Evolutionary conservation across 805 yeast genomes (phyloP).

Genomic region (Barnettozyma botsteinii): DNA sequence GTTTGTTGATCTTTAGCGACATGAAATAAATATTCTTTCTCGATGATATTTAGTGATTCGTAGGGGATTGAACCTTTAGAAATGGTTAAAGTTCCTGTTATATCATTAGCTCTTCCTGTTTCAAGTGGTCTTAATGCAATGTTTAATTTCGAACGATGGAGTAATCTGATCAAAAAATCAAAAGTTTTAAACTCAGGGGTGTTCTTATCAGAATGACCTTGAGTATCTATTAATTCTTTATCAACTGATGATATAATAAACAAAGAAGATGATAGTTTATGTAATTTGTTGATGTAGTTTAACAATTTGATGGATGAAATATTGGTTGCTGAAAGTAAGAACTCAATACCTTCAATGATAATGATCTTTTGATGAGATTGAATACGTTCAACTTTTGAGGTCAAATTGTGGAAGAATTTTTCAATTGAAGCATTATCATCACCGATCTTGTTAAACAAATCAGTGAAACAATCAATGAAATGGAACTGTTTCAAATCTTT

Average conservation of each 20-base stretch:
- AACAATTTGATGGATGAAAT: conserved; percentile 32
- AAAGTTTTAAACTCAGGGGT: conserved; percentile 38
- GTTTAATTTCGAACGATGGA: conserved; percentile 46
- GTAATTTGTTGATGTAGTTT: conserved; percentile 30
- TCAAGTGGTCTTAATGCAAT: conserved; percentile 60
- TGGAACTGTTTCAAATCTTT: conserved; percentile 25
- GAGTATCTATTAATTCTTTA: conserved; percentile 31
- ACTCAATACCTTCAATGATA: conserved; percentile 43
- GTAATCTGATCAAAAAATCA: conserved; percentile 41
- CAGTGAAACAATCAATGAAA: conserved; percentile 42
- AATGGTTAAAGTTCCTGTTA: conserved; percentile 65
- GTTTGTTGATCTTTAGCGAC: conserved; percentile 47
- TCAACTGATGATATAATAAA: conserved; percentile 38
- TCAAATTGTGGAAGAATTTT: conserved; percentile 6
- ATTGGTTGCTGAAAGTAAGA: conserved; percentile 39
- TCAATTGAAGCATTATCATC: conserved; percentile 11
- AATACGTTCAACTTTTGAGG: background rate
- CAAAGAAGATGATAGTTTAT: conserved; percentile 29
- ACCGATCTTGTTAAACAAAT: conserved; percentile 36
- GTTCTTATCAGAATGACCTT: conserved; percentile 15
- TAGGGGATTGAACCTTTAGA: conserved; percentile 40
- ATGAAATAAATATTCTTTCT: conserved; percentile 59
- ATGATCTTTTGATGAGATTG: conserved; percentile 24
- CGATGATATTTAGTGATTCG: conserved; percentile 31
- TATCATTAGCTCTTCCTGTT: conserved; percentile 79